Percentiles rank a stretch among this genome's conserved stretches.
phyloP scores from a whole-genome alignment of 345 rosid species.

The Salix koriyanagi region DNA sequence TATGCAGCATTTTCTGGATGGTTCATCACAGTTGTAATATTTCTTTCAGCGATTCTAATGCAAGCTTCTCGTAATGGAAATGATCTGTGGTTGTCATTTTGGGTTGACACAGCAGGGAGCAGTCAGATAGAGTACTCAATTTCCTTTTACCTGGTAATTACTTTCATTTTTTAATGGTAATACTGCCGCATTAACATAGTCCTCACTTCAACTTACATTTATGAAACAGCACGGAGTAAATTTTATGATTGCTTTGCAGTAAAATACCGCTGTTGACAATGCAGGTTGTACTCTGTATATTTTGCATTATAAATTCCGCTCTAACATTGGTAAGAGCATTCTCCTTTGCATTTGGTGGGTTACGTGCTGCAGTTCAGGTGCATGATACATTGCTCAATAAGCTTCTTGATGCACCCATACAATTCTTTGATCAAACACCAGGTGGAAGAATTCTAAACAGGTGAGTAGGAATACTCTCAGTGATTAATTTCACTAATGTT shows the following conservation, averaged over 20 bases:
- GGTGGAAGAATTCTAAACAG: slow-evolving; percentile 91
- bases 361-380: slow-evolving; percentile 70
- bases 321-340: slow-evolving; percentile 84
- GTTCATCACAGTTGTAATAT: slow-evolving; percentile 54
- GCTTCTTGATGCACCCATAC: slow-evolving; percentile 73
- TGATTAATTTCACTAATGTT: slow-evolving; percentile 5
- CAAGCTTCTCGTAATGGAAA: slow-evolving; percentile 93
- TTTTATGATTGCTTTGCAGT: too few relatives aligned
- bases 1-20: slow-evolving; percentile 79
- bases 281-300: slow-evolving; percentile 72
- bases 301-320: slow-evolving; percentile 66
- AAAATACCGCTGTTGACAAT: slow-evolving; percentile 4
- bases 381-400: slow-evolving; percentile 58
- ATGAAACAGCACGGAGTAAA: too few relatives aligned
- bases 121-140: slow-evolving; percentile 46
- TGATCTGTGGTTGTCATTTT: slow-evolving; percentile 88
- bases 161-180: neutral
- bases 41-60: slow-evolving; percentile 76
- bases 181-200: too few relatives aligned
- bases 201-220: too few relatives aligned
- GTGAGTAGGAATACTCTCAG: slow-evolving; percentile 33
- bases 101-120: slow-evolving; percentile 75
- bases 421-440: slow-evolving; percentile 95
- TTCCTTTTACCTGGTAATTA: slow-evolving; percentile 70
- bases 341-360: slow-evolving; percentile 91